phyloP scores from a whole-genome alignment of 371 early-diverging fungal species.

The Mortierella sp. region DNA sequence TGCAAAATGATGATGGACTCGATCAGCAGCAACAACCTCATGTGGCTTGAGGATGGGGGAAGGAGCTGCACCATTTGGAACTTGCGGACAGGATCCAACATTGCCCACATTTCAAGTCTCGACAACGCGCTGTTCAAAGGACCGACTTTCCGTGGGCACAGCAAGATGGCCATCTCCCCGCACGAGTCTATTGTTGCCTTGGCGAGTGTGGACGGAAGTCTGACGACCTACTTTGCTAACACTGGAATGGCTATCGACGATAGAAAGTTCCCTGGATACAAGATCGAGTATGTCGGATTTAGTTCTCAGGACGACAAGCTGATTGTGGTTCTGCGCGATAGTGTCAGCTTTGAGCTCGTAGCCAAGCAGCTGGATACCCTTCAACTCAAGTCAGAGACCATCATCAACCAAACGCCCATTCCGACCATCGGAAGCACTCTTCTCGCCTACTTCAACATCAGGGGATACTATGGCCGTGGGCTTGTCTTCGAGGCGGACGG shows the following conservation, averaged over 20 bases:
- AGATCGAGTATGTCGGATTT: constrained; percentile 51
- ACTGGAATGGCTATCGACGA: constrained; percentile 59
- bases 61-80: constrained; percentile 55
- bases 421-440: constrained; percentile 37
- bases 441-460: constrained; percentile 35
- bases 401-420: constrained; percentile 39
- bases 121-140: constrained; percentile 53
- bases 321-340: constrained; percentile 43
- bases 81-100: constrained; percentile 48
- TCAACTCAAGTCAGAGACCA: constrained; percentile 44
- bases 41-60: constrained; percentile 58
- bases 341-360: constrained; percentile 35
- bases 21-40: constrained; percentile 46
- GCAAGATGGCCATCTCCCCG: constrained; percentile 57
- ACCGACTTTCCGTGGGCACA: constrained; percentile 49
- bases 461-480: constrained; percentile 40
- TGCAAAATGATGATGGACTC: constrained; percentile 59
- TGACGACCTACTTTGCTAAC: constrained; percentile 54
- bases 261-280: constrained; percentile 55
- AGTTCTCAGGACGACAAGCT: constrained; percentile 50
- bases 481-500: constrained; percentile 47
- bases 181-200: constrained; percentile 56
- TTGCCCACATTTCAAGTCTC: constrained; percentile 53
- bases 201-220: constrained; percentile 52
- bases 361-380: constrained; percentile 47